phyloP scores from a whole-genome alignment of 1,284 basidiomycete genomes.

The Volvariella volvacea region DNA sequence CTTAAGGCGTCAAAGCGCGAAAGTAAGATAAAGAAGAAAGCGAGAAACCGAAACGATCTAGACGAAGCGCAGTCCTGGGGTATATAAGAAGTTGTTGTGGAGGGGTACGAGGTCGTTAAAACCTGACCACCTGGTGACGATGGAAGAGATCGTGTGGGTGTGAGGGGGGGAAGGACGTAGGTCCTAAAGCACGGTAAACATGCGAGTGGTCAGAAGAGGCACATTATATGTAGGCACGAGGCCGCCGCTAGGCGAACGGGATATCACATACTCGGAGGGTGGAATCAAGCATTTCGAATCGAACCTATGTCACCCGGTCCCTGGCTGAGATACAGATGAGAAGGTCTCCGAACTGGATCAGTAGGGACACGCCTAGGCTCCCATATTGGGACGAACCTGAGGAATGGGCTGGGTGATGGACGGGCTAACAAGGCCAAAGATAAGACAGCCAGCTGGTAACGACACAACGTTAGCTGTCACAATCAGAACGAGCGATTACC shows the following conservation, averaged over 20 bases:
- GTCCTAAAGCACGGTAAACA: slow-evolving; percentile 24
- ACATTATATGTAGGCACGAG: slow-evolving; percentile 33
- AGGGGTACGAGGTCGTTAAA: slow-evolving; percentile 11
- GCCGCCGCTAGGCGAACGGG: slow-evolving; percentile 24
- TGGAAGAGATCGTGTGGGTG: slow-evolving; percentile 13
- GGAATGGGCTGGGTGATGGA: slow-evolving; percentile 9
- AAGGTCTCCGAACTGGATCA: slow-evolving; percentile 12
- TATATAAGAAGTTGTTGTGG: slow-evolving; percentile 10
- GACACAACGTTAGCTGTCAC: slow-evolving; percentile 7
- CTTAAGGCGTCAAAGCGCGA: slow-evolving; percentile 13
- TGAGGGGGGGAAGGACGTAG: slow-evolving; percentile 19
- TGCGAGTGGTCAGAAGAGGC: slow-evolving; percentile 16
- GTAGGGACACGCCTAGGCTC: slow-evolving; percentile 10
- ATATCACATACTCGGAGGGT: slow-evolving; percentile 21
- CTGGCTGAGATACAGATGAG: slow-evolving; percentile 14
- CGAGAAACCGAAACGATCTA: slow-evolving; percentile 10
- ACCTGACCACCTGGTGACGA: slow-evolving; percentile 7
- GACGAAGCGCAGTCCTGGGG: slow-evolving; percentile 13
- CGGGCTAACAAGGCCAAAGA: slow-evolving; percentile 11
- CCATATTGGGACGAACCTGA: slow-evolving; percentile 11
- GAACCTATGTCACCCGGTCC: slow-evolving; percentile 23
- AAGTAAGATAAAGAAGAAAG: slow-evolving; percentile 15
- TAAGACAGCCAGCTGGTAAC: slow-evolving; percentile 20
- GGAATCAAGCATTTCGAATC: slow-evolving; percentile 22
- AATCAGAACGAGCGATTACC: neutral